These are phyloP conservation scores for Aspergillus sp. DNA, from an alignment of 2,329 filamentous ascomycete species.

Conservation along the genomic window DNA sequence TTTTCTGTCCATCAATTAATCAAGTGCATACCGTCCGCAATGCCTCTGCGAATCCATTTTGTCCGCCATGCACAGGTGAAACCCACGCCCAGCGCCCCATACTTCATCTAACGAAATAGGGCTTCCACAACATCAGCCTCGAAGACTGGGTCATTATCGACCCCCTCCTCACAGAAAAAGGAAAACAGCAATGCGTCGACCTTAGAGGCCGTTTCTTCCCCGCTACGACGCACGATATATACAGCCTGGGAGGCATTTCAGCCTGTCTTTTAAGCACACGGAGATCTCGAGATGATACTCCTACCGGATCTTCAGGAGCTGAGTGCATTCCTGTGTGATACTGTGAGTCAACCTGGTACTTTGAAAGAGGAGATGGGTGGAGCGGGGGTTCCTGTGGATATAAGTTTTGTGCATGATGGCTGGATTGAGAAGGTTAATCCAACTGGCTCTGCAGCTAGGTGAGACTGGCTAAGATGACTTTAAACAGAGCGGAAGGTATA, in stretches of 20 bases:
- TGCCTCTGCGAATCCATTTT: neutral
- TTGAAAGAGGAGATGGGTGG: slow-evolving; percentile 55
- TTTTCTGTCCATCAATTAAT: no score
- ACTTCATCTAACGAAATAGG: slow-evolving; percentile 45
- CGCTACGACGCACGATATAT: slow-evolving; percentile 69
- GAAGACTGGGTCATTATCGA: slow-evolving; percentile 65
- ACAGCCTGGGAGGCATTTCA: slow-evolving; percentile 65
- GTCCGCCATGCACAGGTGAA: neutral
- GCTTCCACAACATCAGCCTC: slow-evolving; percentile 67
- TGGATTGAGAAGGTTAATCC: slow-evolving; percentile 7
- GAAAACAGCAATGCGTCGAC: slow-evolving; percentile 62
- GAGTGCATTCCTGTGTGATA: slow-evolving; percentile 65
- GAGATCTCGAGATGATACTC: slow-evolving; percentile 49
- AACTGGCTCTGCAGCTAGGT: neutral
- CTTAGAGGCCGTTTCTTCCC: slow-evolving; percentile 63
- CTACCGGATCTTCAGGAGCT: slow-evolving; percentile 73
- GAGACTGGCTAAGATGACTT: slow-evolving; percentile 28
- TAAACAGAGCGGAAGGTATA: slow-evolving; percentile 29
- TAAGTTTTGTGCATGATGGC: slow-evolving; percentile 1
- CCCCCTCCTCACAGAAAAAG: slow-evolving; percentile 65
- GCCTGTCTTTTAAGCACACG: slow-evolving; percentile 37
- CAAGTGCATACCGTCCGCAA: neutral
- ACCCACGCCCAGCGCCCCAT: no score
- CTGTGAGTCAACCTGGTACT: slow-evolving; percentile 52
- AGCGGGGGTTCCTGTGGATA: slow-evolving; percentile 52